Conservation (phyloP, 805 yeast species). For the Limtongia smithiae region DNA sequence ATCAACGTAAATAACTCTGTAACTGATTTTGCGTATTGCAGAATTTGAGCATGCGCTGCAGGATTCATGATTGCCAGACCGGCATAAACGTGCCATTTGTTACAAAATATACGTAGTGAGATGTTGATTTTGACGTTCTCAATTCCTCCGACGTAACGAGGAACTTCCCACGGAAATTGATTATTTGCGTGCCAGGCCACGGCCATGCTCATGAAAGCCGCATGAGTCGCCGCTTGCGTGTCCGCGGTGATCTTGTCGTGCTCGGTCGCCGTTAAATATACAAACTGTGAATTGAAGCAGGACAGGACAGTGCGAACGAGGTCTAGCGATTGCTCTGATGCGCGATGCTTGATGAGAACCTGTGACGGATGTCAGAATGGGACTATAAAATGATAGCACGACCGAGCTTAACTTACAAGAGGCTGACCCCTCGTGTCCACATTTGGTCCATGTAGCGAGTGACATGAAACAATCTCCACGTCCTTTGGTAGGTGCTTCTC, state of each 20-base stretch:
- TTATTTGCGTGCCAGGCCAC: slow-evolving; percentile 82
- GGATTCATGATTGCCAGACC: slow-evolving; percentile 96
- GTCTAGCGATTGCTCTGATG: slow-evolving; percentile 50
- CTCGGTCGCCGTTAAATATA: slow-evolving; percentile 73
- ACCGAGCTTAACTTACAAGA: slow-evolving; percentile 42
- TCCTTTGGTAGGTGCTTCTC: slow-evolving; percentile 72
- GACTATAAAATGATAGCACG: too few species aligned
- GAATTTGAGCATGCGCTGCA: slow-evolving; percentile 84
- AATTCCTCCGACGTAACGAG: slow-evolving; percentile 86
- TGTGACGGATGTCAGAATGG: too few species aligned
- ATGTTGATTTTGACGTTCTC: slow-evolving; percentile 96
- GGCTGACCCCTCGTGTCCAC: slow-evolving; percentile 92
- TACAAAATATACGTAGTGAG: slow-evolving; percentile 82
- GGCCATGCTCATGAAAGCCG: slow-evolving; percentile 96
- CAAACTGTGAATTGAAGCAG: slow-evolving; percentile 74
- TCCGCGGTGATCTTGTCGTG: slow-evolving; percentile 97
- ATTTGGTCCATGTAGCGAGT: slow-evolving; percentile 91
- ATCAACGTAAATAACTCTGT: slow-evolving; percentile 80
- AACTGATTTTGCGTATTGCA: slow-evolving; percentile 82
- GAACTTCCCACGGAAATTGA: slow-evolving; percentile 85
- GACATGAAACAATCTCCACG: slow-evolving; percentile 78
- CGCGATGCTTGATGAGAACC: slow-evolving; percentile 69
- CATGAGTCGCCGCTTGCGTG: slow-evolving; percentile 97
- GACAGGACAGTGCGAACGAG: slow-evolving; percentile 63
- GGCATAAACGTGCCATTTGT: slow-evolving; percentile 98